phyloP scores from a whole-genome alignment of 2,329 filamentous ascomycete species.

The Colletotrichum gigasporum region DNA sequence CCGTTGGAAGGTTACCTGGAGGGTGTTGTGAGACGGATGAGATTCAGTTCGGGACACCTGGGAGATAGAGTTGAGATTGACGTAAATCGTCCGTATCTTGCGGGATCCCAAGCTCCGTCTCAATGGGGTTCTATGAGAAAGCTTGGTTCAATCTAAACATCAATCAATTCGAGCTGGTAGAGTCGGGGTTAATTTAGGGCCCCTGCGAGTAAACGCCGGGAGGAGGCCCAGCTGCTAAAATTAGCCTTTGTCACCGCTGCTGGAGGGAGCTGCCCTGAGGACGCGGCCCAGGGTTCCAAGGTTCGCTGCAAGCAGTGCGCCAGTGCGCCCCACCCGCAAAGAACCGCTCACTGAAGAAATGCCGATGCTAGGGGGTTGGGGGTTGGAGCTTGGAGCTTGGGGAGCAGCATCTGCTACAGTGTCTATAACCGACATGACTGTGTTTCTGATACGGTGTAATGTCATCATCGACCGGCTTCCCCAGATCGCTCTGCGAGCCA shows the following conservation, averaged over 20 bases:
- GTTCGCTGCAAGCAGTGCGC: slow-evolving; percentile 15
- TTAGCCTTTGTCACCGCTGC: slow-evolving; percentile 13
- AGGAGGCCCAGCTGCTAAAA: slow-evolving; percentile 14
- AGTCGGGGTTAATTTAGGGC: slow-evolving; percentile 5
- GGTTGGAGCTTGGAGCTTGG: background rate
- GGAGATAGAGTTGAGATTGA: background rate
- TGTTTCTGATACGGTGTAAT: background rate
- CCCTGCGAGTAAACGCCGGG: background rate
- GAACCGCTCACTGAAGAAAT: background rate
- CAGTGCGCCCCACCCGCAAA: background rate
- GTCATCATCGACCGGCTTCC: slow-evolving; percentile 21
- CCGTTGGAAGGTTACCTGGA: background rate
- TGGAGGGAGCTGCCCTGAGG: background rate
- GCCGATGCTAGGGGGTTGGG: background rate
- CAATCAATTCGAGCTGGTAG: background rate
- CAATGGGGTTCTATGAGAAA: slow-evolving; percentile 8
- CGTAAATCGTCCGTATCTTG: background rate
- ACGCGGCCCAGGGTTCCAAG: background rate
- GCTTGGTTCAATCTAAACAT: slow-evolving; percentile 20
- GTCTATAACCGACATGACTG: background rate
- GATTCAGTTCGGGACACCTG: background rate
- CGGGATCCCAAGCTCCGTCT: background rate
- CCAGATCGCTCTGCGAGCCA: slow-evolving; percentile 11
- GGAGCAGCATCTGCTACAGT: background rate
- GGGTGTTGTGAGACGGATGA: background rate